Evolutionary conservation across 371 early-diverging fungal genomes (phyloP).

Genomic region (Actinomortierella wolfii): DNA sequence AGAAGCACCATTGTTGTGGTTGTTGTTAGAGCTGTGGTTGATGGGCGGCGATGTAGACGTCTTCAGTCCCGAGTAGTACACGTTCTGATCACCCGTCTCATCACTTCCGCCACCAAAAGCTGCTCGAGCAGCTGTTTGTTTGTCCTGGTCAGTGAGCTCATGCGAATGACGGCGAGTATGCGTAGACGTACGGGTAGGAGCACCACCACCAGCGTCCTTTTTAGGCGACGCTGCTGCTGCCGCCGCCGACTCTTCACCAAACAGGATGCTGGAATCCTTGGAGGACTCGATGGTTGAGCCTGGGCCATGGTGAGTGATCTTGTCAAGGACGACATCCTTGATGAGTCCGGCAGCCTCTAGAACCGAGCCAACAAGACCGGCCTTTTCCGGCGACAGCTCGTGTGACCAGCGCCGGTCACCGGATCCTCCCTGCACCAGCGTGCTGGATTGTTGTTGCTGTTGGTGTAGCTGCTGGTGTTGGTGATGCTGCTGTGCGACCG

Average conservation of each 20-base stretch:
- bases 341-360: conserved; percentile 29
- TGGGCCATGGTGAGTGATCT: conserved; percentile 8
- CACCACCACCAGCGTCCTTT: too few species aligned
- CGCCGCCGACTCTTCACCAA: too few species aligned
- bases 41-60: too few species aligned
- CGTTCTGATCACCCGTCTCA: conserved; percentile 31
- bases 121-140: conserved; percentile 16
- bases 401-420: conserved; percentile 44
- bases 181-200: not conserved
- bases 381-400: conserved; percentile 43
- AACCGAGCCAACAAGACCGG: conserved; percentile 26
- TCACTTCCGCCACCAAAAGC: conserved; percentile 42
- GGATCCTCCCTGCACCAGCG: conserved; percentile 30
- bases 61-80: conserved; percentile 18
- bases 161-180: not conserved
- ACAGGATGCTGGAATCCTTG: too few species aligned
- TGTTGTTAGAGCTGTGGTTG: too few species aligned
- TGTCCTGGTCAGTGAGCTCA: conserved; percentile 10
- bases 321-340: conserved; percentile 44
- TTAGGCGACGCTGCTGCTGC: too few species aligned
- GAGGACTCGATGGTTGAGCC: too few species aligned
- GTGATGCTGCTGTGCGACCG: not conserved
- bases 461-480: not conserved
- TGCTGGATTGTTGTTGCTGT: conserved; percentile 12
- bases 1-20: too few species aligned